phyloP scores from a whole-genome alignment of 257 asterid species.

The Plectranthus barbatus region DNA sequence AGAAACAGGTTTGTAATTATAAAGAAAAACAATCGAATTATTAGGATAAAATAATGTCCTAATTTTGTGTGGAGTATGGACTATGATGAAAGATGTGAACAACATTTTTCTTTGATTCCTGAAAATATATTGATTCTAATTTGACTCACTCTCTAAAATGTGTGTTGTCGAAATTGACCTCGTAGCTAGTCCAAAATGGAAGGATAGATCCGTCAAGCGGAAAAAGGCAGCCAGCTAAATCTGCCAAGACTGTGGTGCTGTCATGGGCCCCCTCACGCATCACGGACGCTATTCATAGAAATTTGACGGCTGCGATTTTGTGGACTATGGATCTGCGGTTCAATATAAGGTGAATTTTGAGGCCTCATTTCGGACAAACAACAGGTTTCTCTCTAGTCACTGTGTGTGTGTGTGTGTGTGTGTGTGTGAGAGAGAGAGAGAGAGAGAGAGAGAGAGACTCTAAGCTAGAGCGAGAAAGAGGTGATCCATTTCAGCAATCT shows the following conservation, averaged over 20 bases:
- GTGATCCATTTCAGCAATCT: conserved; percentile 17
- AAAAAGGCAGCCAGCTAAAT: conserved; percentile 38
- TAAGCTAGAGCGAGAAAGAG: background rate
- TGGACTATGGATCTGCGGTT: conserved; percentile 28
- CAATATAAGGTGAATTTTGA: conserved; percentile 30
- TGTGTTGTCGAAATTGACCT: conserved; percentile 13
- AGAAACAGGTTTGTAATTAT: too few relatives aligned
- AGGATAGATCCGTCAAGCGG: conserved; percentile 31
- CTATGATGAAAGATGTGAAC: too few relatives aligned
- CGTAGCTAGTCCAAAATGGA: background rate
- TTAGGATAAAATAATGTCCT: too few relatives aligned
- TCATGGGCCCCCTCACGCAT: conserved; percentile 39
- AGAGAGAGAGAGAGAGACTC: background rate
- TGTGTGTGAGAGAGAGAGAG: too few relatives aligned
- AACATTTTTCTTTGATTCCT: too few relatives aligned
- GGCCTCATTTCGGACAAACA: too few relatives aligned
- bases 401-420: too few relatives aligned
- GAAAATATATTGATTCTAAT: too few relatives aligned
- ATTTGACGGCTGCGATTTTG: conserved; percentile 35
- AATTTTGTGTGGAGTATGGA: too few relatives aligned
- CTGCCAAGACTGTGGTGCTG: conserved; percentile 36
- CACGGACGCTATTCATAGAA: conserved; percentile 14
- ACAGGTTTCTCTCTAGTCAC: too few relatives aligned
- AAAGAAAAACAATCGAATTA: too few relatives aligned
- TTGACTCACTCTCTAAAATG: too few relatives aligned